Conservation (phyloP, 1,284 basidiomycete species). For the Farysia itapuensis region DNA sequence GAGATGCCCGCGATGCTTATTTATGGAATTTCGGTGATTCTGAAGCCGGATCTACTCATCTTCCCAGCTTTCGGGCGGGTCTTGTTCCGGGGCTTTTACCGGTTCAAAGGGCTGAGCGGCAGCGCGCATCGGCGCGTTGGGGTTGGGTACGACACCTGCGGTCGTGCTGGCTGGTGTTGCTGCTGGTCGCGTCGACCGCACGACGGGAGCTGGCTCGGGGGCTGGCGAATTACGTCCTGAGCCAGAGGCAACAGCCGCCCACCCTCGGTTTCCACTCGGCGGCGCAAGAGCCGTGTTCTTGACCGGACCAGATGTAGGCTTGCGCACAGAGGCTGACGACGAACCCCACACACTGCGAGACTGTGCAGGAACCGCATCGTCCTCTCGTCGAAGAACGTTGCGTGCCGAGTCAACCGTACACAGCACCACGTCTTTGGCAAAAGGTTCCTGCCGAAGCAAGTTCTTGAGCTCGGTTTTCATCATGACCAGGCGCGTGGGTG, state of each 20-base stretch:
- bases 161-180: neutral
- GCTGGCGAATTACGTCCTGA: constrained; percentile 33
- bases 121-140: constrained; percentile 13
- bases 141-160: constrained; percentile 27
- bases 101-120: no score
- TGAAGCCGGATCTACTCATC: no score
- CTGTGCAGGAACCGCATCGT: constrained; percentile 13
- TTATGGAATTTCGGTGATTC: no score
- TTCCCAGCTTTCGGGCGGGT: neutral
- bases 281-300: no score
- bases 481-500: constrained; percentile 30
- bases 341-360: no score
- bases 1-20: no score
- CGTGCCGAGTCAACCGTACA: constrained; percentile 26
- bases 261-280: constrained; percentile 24
- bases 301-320: no score
- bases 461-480: constrained; percentile 38
- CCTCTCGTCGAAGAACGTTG: constrained; percentile 21
- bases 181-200: neutral
- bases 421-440: constrained; percentile 29
- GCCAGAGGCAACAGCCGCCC: constrained; percentile 33
- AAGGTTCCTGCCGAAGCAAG: constrained; percentile 21
- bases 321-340: no score
- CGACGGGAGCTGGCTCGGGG: neutral
- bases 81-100: no score